A percentile compares a stretch with the other conserved stretches of the same genome.
Conservation (phyloP, 129 eudicot genomes). For the Flaveria bidentis region DNA sequence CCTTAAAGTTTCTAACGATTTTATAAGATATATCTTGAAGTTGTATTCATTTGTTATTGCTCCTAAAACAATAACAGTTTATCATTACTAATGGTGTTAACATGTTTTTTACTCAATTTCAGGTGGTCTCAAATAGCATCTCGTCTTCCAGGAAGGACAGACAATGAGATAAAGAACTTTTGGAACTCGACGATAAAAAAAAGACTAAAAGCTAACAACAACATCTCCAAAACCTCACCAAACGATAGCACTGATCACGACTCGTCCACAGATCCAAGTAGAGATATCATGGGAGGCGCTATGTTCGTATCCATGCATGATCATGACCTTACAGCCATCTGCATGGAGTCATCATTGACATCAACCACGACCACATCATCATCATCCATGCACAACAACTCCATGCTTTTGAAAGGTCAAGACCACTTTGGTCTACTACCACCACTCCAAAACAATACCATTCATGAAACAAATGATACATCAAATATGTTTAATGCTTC, state of each 20-base stretch:
- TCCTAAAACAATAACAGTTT: not conserved
- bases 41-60: not conserved
- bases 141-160: slow-evolving; percentile 86
- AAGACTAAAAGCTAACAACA: slow-evolving; percentile 50
- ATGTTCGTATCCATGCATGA: slow-evolving; percentile 56
- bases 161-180: slow-evolving; percentile 80
- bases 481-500: slow-evolving; percentile 36
- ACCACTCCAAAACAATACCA: slow-evolving; percentile 30
- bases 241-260: slow-evolving; percentile 43
- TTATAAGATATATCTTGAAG: not conserved
- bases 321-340: slow-evolving; percentile 43
- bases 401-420: slow-evolving; percentile 20
- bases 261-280: slow-evolving; percentile 34
- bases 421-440: slow-evolving; percentile 53
- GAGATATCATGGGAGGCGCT: slow-evolving; percentile 22
- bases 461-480: slow-evolving; percentile 22
- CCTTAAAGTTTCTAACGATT: not conserved
- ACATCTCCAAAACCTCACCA: slow-evolving; percentile 42
- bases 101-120: not conserved
- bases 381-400: slow-evolving; percentile 48
- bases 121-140: slow-evolving; percentile 95
- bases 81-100: not conserved
- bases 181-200: slow-evolving; percentile 87
- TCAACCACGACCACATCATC: slow-evolving; percentile 52
- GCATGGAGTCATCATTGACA: slow-evolving; percentile 57